These are phyloP conservation scores for Boletus coccyginus DNA, from an alignment of 768 basidiomycete genomes.

Conservation along the genomic window DNA sequence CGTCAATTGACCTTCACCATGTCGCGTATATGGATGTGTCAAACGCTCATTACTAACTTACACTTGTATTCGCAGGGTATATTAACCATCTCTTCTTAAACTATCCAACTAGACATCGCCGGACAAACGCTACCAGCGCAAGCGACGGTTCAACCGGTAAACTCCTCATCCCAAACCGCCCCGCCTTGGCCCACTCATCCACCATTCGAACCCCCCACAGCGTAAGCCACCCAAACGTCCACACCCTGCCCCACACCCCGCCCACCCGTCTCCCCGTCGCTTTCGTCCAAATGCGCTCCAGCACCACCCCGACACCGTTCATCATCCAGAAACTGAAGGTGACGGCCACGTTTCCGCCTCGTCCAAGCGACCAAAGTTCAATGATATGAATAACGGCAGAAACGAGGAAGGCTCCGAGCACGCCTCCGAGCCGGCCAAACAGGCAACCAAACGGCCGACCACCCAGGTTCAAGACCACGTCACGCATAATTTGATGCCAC, in stretches of 20 bases:
- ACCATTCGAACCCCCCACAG: not conserved
- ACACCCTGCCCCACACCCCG: not conserved
- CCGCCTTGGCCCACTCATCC: not conserved
- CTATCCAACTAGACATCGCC: not conserved
- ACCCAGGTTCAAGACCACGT: conserved; percentile 49
- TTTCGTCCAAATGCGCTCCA: not conserved
- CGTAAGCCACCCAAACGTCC: not conserved
- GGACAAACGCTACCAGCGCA: conserved; percentile 26
- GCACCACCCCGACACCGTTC: not conserved
- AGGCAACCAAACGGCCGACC: conserved; percentile 41
- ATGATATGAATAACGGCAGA: conserved; percentile 59
- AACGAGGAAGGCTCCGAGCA: conserved; percentile 55
- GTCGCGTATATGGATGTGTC: too few species aligned
- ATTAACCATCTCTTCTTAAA: not conserved
- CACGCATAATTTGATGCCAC: conserved; percentile 69
- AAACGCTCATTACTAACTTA: too few species aligned
- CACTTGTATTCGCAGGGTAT: too few species aligned
- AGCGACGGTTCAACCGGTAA: conserved; percentile 13
- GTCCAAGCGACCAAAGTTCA: conserved; percentile 54
- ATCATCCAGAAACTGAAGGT: not conserved
- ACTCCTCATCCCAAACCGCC: not conserved
- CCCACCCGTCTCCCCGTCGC: not conserved
- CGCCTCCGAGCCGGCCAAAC: conserved; percentile 46
- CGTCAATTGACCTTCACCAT: not conserved
- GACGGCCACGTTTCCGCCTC: not conserved